A percentile compares a stretch with the other conserved stretches of the same genome.
phyloP scores from a whole-genome alignment of 2,329 filamentous ascomycete genomes.

The Pseudocercospora eumusae region DNA sequence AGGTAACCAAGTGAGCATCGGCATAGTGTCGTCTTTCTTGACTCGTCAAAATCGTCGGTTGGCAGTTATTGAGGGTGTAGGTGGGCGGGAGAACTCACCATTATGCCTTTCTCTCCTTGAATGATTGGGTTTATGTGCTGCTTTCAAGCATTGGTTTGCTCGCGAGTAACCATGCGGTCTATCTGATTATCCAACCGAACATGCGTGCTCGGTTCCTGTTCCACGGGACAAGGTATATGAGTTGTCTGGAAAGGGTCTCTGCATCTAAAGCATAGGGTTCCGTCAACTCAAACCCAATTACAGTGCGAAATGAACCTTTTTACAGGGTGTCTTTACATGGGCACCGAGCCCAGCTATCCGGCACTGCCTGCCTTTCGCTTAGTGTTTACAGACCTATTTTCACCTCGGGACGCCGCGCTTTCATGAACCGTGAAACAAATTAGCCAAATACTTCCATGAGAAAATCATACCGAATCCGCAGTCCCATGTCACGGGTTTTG shows the following conservation, averaged over 20 bases:
- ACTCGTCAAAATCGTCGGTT: background rate
- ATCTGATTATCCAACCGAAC: constrained; percentile 1
- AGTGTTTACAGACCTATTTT: background rate
- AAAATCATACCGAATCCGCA: constrained; percentile 58
- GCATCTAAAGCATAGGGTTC: constrained; percentile 2
- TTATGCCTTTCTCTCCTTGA: background rate
- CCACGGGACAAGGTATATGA: constrained; percentile 6
- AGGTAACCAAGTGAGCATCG: constrained; percentile 5
- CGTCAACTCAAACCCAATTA: constrained; percentile 5
- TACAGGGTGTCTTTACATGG: constrained; percentile 5
- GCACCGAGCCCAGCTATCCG: background rate
- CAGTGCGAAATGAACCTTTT: background rate
- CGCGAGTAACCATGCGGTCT: constrained; percentile 1
- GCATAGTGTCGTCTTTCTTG: constrained; percentile 1
- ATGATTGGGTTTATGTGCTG: background rate
- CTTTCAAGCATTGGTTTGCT: background rate
- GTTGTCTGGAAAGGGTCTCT: constrained; percentile 7
- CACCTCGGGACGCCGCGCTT: background rate
- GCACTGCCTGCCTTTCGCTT: constrained; percentile 5
- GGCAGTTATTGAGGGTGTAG: background rate
- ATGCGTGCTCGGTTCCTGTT: background rate
- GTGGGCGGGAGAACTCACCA: background rate
- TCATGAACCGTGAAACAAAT: background rate
- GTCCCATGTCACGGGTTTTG: constrained; percentile 54
- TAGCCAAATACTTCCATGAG: constrained; percentile 60